Base-by-base conservation (phyloP, 1,139 yeast species). In the Ogataea hybrid region DNA sequence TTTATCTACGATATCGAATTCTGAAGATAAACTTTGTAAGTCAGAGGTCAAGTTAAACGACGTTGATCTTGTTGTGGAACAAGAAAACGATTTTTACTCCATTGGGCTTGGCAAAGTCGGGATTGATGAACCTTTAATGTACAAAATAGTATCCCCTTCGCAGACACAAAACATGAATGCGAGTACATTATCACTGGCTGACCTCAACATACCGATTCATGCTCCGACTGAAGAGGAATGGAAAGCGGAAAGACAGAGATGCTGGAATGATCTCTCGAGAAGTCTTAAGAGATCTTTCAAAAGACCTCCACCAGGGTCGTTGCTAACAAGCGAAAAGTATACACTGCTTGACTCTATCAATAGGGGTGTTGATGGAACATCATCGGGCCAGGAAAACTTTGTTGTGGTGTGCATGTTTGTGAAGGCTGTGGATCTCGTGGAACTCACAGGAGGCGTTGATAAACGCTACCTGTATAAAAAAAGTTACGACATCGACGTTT, bases 331-430 rank as follows among this genome's bases (percentile, higher is more conserved):
- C n/a, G 81, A 76, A 28, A 75, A 75, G 44, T 70, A 71, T 31
- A 77, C 76, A 55, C 60, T 69, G 44, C 66, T 87, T 32, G 95
- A 87, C 61, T 76, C 84, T 41, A 82, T 87, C 39, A 71, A 77
- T 38, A 72, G 95, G 51, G 94, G 95, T 5, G 95, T 86, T 11
- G 95, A 87, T 62, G 96, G 95, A 7, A 87, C 79, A 39, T 80
- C 73, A 22, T 74, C 75, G 27, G 95, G 94, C 1, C 68, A 75
- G 45, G 80, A 77, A 56, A 81, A 85, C 60, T 86, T 84, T 60
- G 78, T 81, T 1, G 78, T 85, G 20, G 75, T 84, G 25, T 81
- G 84, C 27, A 63, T 87, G 68, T 79, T 85, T 56, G 75, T 82
- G 29, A 84, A 86, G 43, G 67, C 71, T 41, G 95, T 84, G n/a